These are phyloP conservation scores for Hericium coralloides DNA, from an alignment of 768 basidiomycete genomes.

Conservation along the genomic window DNA sequence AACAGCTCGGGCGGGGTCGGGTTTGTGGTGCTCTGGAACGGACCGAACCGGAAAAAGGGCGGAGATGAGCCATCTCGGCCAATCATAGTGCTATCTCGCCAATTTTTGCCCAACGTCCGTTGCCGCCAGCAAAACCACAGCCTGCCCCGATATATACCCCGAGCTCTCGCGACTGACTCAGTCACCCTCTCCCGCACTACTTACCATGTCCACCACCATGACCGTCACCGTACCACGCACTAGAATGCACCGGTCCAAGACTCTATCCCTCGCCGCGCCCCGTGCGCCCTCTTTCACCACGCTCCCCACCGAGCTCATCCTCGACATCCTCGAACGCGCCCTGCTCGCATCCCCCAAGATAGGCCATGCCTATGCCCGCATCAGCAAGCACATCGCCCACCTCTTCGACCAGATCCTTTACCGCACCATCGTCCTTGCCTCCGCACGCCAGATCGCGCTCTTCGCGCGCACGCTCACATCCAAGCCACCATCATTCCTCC, in stretches of 20 bases:
- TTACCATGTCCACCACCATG: neutral
- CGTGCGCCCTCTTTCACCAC: neutral
- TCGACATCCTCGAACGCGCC: slow-evolving; percentile 29
- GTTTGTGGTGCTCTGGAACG: no score
- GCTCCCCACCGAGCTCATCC: slow-evolving; percentile 30
- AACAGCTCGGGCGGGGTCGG: no score
- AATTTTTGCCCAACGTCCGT: neutral
- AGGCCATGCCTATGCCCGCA: slow-evolving; percentile 17
- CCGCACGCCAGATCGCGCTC: slow-evolving; percentile 20
- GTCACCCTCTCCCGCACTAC: neutral
- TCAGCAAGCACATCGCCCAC: slow-evolving; percentile 21
- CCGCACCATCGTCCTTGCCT: slow-evolving; percentile 29
- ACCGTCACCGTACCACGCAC: neutral
- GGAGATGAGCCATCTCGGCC: neutral
- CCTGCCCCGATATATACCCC: neutral
- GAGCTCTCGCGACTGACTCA: neutral
- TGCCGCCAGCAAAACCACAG: neutral
- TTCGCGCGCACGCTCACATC: slow-evolving; percentile 28
- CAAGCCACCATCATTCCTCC: slow-evolving; percentile 21
- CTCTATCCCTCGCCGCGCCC: neutral
- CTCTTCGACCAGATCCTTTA: slow-evolving; percentile 30
- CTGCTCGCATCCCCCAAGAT: slow-evolving; percentile 12
- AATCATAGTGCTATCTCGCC: neutral
- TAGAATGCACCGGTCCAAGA: neutral
- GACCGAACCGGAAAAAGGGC: neutral